Evolutionary conservation across 208 protist genomes (phyloP), one percentile per base, ranked within the genome.

Genomic region (Trypanosoma scelopori): DNA sequence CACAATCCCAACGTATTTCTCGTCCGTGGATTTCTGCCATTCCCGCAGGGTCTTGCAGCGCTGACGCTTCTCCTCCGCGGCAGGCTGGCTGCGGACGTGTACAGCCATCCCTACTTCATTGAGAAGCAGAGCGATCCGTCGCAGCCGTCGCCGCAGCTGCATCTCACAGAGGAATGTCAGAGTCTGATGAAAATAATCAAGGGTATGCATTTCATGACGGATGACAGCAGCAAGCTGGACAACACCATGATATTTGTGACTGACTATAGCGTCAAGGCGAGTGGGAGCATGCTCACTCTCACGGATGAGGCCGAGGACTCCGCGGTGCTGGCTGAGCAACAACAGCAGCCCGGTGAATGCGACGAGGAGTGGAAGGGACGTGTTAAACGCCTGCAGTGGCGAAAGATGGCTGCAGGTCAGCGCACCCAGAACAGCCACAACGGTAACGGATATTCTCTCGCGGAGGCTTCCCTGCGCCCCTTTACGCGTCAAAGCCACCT

Each of bases 141-240:
- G 25, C 89, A 94, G 72, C 80, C 89, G 13, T 92, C 85, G 9
- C 84, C 89, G 32, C 85, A 91, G 76, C 55, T 92, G 69, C 89
- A 94, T 67, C 78, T 94, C 52, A 94, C 89, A 0, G 89, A 94
- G 58, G 89, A 94, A 65, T 78, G 69, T 42, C 89, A 94, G 69
- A 78, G 84, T 57, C 76, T 92, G 64, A 87, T 91, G 73, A 90
- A 91, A 58, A 77, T 92, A 6, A 84, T 92, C 42, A 81, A 81
- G 49, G 89, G 89, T 0, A 57, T 92, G 66, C 85, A 80, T 46
- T 92, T 89, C 82, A 94, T 94, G 89, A 72, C 69, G 23, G 89
- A 94, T 60, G 82, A 90, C 65, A 83, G 71, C 55, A 72, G 74
- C 50, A 90, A 89, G 56, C 76, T 94, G 28, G 89, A 94, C 69